phyloP scores from a whole-genome alignment of 2,329 filamentous ascomycete species.

The Cladosporium phlei region DNA sequence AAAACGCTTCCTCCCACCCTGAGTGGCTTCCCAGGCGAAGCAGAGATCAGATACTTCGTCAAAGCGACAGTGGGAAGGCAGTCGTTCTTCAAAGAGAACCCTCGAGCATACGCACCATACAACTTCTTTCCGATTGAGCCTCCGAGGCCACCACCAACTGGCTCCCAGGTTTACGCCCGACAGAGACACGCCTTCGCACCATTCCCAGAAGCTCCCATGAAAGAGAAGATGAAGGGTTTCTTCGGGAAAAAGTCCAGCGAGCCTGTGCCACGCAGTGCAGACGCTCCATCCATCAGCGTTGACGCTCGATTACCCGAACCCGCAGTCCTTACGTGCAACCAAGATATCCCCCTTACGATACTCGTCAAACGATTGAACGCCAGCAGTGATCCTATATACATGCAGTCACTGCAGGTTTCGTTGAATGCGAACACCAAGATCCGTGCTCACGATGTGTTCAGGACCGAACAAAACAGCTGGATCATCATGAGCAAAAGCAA shows the following conservation, averaged over 20 bases:
- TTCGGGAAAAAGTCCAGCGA: conserved; percentile 46
- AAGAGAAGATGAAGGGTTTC: conserved; percentile 53
- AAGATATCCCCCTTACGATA: conserved; percentile 74
- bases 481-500: conserved; percentile 68
- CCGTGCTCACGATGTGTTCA: conserved; percentile 67
- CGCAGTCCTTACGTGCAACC: conserved; percentile 81
- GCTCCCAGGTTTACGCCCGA: conserved; percentile 79
- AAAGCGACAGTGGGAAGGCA: conserved; percentile 94
- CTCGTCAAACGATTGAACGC: conserved; percentile 71
- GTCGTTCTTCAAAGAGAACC: conserved; percentile 84
- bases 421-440: conserved; percentile 76
- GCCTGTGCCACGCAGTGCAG: conserved; percentile 25
- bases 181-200: conserved; percentile 57
- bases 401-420: conserved; percentile 76
- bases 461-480: conserved; percentile 69
- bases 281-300: conserved; percentile 60
- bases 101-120: conserved; percentile 60
- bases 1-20: conserved; percentile 84
- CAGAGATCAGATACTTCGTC: conserved; percentile 88
- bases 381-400: conserved; percentile 63
- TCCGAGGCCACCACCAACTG: conserved; percentile 61
- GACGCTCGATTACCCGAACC: conserved; percentile 85
- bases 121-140: conserved; percentile 92
- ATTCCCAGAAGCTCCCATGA: conserved; percentile 25
- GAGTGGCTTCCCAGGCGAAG: conserved; percentile 78